phyloP scores from a whole-genome alignment of 257 asterid genomes.

The Solanum sitiens region DNA sequence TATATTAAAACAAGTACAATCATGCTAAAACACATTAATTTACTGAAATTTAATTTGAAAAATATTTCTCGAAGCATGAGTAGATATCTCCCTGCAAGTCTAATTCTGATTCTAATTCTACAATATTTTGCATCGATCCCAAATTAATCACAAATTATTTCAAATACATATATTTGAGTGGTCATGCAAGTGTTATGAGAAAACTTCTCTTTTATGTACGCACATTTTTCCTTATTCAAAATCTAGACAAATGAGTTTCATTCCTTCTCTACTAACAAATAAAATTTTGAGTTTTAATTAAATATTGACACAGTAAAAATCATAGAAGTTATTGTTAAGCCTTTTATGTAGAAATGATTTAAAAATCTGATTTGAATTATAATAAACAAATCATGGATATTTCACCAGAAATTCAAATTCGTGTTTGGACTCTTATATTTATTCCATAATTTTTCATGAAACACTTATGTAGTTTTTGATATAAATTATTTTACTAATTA shows the following conservation, averaged over 20 bases:
- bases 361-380: background rate
- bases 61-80: background rate
- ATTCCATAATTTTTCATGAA: background rate
- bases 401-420: no score
- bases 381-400: background rate
- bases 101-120: no score
- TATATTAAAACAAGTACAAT: no score
- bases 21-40: background rate
- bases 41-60: no score
- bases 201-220: background rate
- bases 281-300: no score
- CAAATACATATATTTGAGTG: no score
- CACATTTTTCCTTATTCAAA: background rate
- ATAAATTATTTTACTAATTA: no score
- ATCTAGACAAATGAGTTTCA: background rate
- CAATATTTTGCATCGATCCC: background rate
- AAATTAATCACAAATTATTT: no score
- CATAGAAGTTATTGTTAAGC: background rate
- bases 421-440: background rate
- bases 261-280: background rate
- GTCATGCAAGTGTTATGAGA: background rate
- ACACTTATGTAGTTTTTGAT: background rate
- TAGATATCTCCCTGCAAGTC: background rate
- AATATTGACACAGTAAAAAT: background rate
- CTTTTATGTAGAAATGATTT: no score